A percentile compares a stretch with the other conserved stretches of the same genome.
Conservation (phyloP, 148 eudicot species). For the Bassia scoparia region DNA sequence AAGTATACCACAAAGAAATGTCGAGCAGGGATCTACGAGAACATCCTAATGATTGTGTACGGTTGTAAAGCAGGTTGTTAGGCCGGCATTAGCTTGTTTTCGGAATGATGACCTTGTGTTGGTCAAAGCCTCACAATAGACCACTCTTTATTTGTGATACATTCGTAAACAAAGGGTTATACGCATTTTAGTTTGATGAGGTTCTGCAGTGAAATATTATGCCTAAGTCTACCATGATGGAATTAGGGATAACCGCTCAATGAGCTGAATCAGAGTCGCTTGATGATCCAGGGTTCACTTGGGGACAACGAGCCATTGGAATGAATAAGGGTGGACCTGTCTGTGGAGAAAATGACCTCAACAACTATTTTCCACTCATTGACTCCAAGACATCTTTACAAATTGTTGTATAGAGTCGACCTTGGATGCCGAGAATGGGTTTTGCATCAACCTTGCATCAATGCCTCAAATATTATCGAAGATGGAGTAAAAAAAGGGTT, state of each 20-base stretch:
- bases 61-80: not conserved
- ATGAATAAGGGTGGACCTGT: not conserved
- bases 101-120: not conserved
- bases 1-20: not conserved
- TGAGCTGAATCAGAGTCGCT: not conserved
- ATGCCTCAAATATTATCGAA: not conserved
- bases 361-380: not conserved
- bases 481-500: not conserved
- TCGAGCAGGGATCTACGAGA: not conserved
- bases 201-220: not conserved
- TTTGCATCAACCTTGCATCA: not conserved
- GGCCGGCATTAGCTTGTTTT: not conserved
- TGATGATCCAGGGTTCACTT: slow-evolving; percentile 10
- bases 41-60: not conserved
- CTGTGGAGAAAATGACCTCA: not conserved
- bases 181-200: not conserved
- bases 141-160: not conserved
- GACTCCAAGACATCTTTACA: not conserved
- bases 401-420: not conserved
- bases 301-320: not conserved
- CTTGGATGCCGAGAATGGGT: not conserved
- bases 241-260: not conserved
- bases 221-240: not conserved
- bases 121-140: not conserved
- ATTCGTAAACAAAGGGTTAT: not conserved